These are phyloP conservation scores for Aspergillus ostianus DNA, from an alignment of 495 filamentous ascomycete species.

Conservation along the genomic window DNA sequence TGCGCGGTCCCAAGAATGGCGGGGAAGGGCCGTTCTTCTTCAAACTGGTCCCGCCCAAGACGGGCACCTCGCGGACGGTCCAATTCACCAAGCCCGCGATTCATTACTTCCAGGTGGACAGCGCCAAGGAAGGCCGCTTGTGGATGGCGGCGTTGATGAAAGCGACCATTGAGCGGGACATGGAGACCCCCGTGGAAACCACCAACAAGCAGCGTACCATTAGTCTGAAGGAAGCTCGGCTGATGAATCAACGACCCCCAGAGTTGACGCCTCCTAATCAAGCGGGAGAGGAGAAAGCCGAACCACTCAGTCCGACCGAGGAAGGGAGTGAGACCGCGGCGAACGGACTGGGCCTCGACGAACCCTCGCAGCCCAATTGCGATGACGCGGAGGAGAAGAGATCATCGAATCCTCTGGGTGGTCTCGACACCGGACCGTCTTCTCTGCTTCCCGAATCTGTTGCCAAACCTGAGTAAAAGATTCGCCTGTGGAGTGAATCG, in stretches of 20 bases:
- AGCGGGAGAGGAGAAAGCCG: constrained; percentile 15
- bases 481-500: neutral
- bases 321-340: constrained; percentile 31
- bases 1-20: constrained; percentile 26
- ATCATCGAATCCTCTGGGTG: constrained; percentile 26
- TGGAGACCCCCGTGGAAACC: constrained; percentile 69
- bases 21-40: constrained; percentile 84
- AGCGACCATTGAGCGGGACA: constrained; percentile 95
- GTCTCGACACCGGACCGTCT: constrained; percentile 25
- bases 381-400: constrained; percentile 16
- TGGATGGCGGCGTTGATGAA: constrained; percentile 99
- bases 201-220: constrained; percentile 97
- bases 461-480: constrained; percentile 23
- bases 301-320: constrained; percentile 4
- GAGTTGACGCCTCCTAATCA: constrained; percentile 61
- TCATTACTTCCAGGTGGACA: constrained; percentile 96
- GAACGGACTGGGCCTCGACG: constrained; percentile 36
- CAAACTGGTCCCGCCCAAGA: constrained; percentile 90
- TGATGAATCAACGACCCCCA: constrained; percentile 83
- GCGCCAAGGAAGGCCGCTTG: constrained; percentile 76
- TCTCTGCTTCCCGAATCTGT: constrained; percentile 30
- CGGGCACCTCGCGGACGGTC: constrained; percentile 83
- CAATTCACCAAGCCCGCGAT: constrained; percentile 96
- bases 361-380: constrained; percentile 21
- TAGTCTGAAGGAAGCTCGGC: constrained; percentile 75